Evolutionary conservation across 78 protist species (phyloP), one percentile per base, ranked within the genome.

Genomic region (Mantamonas sphyraenae): DNA sequence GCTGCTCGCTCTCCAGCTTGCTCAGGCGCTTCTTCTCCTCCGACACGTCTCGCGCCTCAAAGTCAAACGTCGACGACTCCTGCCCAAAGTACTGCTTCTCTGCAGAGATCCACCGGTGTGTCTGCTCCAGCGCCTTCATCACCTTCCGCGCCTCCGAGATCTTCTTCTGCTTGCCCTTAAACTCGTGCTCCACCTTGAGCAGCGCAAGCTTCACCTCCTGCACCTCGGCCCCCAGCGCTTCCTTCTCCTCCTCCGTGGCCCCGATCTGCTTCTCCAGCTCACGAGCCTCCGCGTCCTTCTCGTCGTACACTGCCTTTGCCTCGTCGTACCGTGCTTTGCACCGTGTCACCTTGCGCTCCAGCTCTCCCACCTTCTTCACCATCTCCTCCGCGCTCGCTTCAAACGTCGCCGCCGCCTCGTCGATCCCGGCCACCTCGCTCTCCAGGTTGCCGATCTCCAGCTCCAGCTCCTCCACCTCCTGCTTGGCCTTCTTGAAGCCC

Each of bases 1-100:
- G 77, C 12, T 63, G 60, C 55, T 80, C 79, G 10, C 56, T 73
- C 73, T 69, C 53, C 37, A 76, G 74, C 50, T 72, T n/a, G 33
- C 1, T n/a, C 53, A 47, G 42, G 39, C 62, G 65, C 28, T 45
- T 16, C 24, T 10, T 64, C 3, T 42, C 72, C 40, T 60, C 39
- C 16, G 43, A 22, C 34, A 74, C 55, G 38, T 84, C 50, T 0
- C 12, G 17, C 0, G 60, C 62, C 19, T 31, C 34, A 50, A 80
- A 88, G 75, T 91, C 96, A 68, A 56, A 91, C n/a, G 61, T 81
- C 10, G 71, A 16, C 68, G 71, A 68, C 5, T 63, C 40, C 51
- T 63, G 19, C 53, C 92, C 92, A 64, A 91, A 91, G 57, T 39
- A 47, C 68, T 61, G 72, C 66, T 74, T 62, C 47, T 90, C 90